Evolutionary conservation across 2,329 filamentous ascomycete genomes (phyloP), one percentile per base, ranked within the genome.

Genomic region (Phialophora tarda): DNA sequence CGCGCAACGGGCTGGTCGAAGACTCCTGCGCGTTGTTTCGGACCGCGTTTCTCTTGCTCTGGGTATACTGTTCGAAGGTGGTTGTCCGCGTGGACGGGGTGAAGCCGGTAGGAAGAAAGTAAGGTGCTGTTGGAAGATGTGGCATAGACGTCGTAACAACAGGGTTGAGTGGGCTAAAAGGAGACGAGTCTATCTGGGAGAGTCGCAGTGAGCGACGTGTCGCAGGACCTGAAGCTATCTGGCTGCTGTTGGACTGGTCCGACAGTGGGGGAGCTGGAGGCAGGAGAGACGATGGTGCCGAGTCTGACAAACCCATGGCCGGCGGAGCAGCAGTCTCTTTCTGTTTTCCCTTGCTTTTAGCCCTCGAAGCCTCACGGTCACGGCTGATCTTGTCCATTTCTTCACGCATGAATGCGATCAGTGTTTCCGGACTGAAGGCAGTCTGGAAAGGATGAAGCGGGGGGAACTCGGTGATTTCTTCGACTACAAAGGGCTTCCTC

Each of bases 391-490:
- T 69, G 11, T 64, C 59, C 21, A 68, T 50, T 47, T 69, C 64
- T 30, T 60, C 47, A 17, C 68, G 62, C 48, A 73, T 44, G 50
- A 66, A 73, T 21, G 60, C 21, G 23, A 32, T 54, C 56, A 71
- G 51, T 6, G 65, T 67, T 30, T 69, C 30, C 7, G 70, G 69
- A 10, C 70, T 67, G 47, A 71, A 73, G 28, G 71, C 65, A 7
- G 70, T 71, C 12, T 65, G 47, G 32, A 63, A 48, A 34, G 66
- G 60, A 38, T 71, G 69, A 28, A 62, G 24, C 28, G n/a, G 23
- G 10, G 48, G 48, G 5, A 51, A 12, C 10, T 51, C 48, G 48
- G 1, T 12, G 48, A 26, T 5, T 10, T 4, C 14, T 14, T 23
- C 14, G 48, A 28, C 21, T 21, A 5, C 2, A 3, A 17, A 5